Percentiles rank a stretch among this genome's conserved stretches.
These are phyloP conservation scores for Silene uniflora DNA, from an alignment of 148 eudicot species.

Conservation along the genomic window DNA sequence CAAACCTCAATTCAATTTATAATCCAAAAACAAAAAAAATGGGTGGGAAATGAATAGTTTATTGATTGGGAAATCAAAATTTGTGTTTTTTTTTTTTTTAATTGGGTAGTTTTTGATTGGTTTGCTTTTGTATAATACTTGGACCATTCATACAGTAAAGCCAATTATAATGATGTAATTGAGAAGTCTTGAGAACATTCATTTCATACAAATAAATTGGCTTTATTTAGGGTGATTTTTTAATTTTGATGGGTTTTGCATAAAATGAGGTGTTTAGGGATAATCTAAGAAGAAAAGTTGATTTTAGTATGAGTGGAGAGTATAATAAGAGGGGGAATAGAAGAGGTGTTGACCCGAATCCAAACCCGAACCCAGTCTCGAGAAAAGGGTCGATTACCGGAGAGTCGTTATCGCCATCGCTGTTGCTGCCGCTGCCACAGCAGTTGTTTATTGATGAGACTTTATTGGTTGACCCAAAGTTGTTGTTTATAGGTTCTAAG, in stretches of 20 bases:
- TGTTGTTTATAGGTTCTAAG: constrained; percentile 67
- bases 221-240: constrained; percentile 3
- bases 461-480: constrained; percentile 70
- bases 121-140: constrained; percentile 12
- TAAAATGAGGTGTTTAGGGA: constrained; percentile 37
- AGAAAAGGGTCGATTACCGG: constrained; percentile 43
- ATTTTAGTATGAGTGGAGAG: constrained; percentile 25
- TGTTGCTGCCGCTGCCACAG: background rate
- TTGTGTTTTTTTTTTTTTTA: background rate
- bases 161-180: constrained; percentile 9
- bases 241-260: constrained; percentile 5
- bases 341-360: constrained; percentile 30
- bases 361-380: constrained; percentile 30
- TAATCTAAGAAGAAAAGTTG: constrained; percentile 27
- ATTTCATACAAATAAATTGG: background rate
- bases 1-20: constrained; percentile 15
- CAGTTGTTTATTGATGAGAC: constrained; percentile 59
- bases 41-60: too few species aligned
- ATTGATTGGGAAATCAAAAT: too few species aligned
- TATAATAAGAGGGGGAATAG: constrained; percentile 54
- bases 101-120: constrained; percentile 18
- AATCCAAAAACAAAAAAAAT: background rate
- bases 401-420: background rate
- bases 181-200: constrained; percentile 20
- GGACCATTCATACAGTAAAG: constrained; percentile 3